Conservation (phyloP, 2,329 filamentous ascomycete species). For the Fusarium decemcellulare region DNA sequence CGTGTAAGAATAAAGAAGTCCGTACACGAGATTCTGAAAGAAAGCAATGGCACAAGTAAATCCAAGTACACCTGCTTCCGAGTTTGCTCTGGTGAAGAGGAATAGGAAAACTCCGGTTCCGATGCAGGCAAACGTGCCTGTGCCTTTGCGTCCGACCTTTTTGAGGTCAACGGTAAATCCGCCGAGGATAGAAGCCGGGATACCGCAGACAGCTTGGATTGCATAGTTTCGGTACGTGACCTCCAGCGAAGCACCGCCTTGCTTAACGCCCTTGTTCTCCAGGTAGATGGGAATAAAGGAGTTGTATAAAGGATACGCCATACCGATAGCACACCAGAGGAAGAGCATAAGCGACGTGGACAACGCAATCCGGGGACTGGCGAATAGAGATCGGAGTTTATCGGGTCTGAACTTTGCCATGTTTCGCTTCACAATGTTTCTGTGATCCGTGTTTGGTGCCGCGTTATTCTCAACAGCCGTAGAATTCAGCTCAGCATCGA, state of each 20-base stretch:
- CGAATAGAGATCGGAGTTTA: conserved; percentile 69
- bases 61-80: conserved; percentile 30
- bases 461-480: neutral
- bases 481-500: conserved; percentile 9
- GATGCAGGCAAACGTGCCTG: conserved; percentile 34
- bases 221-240: conserved; percentile 39
- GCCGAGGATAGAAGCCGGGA: conserved; percentile 38
- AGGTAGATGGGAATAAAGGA: conserved; percentile 55
- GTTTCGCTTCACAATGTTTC: conserved; percentile 20
- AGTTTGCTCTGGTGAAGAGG: neutral
- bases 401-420: conserved; percentile 64
- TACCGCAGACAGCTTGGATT: conserved; percentile 41
- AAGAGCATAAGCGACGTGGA: conserved; percentile 67
- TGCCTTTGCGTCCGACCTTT: conserved; percentile 39
- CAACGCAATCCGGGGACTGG: conserved; percentile 64
- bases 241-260: neutral
- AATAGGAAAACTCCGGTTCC: conserved; percentile 2
- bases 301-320: conserved; percentile 71
- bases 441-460: conserved; percentile 1
- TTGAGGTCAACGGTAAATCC: conserved; percentile 39
- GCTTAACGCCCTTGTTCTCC: conserved; percentile 41
- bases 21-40: conserved; percentile 43
- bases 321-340: conserved; percentile 72
- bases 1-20: conserved; percentile 29
- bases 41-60: conserved; percentile 43